Evolutionary conservation across 495 filamentous ascomycete genomes (phyloP), one percentile per base, ranked within the genome.

Genomic region (Endocarpon pusillum): DNA sequence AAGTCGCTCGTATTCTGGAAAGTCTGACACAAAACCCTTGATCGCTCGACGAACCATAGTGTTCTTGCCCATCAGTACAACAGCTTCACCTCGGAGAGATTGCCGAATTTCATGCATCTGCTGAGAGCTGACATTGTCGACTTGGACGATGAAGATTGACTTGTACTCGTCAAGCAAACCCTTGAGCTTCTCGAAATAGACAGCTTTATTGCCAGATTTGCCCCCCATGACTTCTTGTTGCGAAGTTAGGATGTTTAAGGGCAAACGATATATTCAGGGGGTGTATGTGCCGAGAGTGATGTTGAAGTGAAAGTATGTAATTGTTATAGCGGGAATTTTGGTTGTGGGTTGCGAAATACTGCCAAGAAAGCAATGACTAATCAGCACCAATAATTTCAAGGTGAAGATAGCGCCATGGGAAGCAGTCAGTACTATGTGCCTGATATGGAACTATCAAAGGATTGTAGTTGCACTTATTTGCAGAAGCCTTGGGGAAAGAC

Each of bases 71-170:
- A 99, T 99, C 61, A 96, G 71, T 43, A 96, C 84, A 46, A 94
- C 77, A 61, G 71, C 86, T 55, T 91, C 65, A 24, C 80, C 77
- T 60, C 86, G 80, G 57, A 94, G 74, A 50, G 77, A 62, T 48
- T 74, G 65, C 62, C 89, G 79, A 59, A 96, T 96, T 73, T 99
- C 89, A 80, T 99, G 89, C 89, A 99, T 99, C 75, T 99, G 89
- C 76, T 99, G 89, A 36, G 89, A 99, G 58, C 75, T 80, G 62
- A 81, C 81, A 87, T 89, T 91, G 73, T 91, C 82, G 59, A 91
- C 79, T 49, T 71, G 71, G 57, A 94, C 86, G 56, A 99, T 85
- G 81, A 99, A 99, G 67, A 94, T 78, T 46, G 75, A 81, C 57
- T 71, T 70, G 76, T 93, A 94, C 52, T 80, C 73, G 64, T 92